Evolutionary conservation across 192 early-diverging fungal species (phyloP).

Genomic region (Coemansia sp.): DNA sequence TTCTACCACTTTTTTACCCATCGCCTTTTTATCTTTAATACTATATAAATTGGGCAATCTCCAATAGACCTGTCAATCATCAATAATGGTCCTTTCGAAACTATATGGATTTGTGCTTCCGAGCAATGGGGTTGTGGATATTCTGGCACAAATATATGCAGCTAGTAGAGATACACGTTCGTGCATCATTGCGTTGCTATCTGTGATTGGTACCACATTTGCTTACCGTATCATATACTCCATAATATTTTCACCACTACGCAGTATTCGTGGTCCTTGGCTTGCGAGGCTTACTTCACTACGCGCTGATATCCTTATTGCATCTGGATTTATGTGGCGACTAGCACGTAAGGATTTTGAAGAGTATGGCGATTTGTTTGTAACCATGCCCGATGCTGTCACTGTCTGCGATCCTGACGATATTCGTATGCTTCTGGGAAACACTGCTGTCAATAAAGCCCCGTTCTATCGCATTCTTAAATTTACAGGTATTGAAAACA

Average conservation of each 20-base stretch:
- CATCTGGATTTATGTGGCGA: neutral
- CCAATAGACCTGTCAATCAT: no score
- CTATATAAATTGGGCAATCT: neutral
- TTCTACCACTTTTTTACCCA: neutral
- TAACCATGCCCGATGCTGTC: slow-evolving; percentile 17
- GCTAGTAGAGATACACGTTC: neutral
- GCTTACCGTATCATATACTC: neutral
- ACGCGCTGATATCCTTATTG: neutral
- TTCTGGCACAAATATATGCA: neutral
- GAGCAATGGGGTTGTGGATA: neutral
- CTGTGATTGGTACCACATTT: neutral
- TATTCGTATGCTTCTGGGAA: slow-evolving; percentile 18
- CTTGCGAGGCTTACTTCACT: neutral
- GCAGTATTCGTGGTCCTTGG: neutral
- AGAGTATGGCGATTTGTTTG: slow-evolving; percentile 25
- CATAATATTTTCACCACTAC: neutral
- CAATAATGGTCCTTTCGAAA: neutral
- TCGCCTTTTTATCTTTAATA: neutral
- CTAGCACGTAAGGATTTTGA: neutral
- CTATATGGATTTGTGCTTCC: neutral
- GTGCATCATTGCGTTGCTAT: neutral
- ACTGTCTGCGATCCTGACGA: slow-evolving; percentile 26
- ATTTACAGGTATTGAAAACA: slow-evolving; percentile 34
- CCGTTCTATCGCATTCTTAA: slow-evolving; percentile 15
- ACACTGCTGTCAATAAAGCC: slow-evolving; percentile 17